phyloP scores from a whole-genome alignment of 225 moss, liverwort and hornwort genomes.

The Antitrichia curtipendula region DNA sequence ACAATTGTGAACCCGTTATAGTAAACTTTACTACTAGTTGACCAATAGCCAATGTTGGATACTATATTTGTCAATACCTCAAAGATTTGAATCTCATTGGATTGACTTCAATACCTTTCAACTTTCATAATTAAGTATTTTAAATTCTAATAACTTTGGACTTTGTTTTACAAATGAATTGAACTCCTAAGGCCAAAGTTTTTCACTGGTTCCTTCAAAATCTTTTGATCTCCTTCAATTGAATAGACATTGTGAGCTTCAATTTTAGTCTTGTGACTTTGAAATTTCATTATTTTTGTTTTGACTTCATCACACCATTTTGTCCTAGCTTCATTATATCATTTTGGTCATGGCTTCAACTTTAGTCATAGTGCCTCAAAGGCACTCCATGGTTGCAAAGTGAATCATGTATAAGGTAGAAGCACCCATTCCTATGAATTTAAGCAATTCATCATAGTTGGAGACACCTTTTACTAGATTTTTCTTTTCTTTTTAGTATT shows the following conservation, averaged over 20 bases:
- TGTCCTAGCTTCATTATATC: neutral
- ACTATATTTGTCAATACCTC: neutral
- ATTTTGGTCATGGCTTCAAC: neutral
- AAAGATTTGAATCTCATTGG: neutral
- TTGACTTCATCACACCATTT: neutral
- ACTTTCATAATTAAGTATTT: neutral
- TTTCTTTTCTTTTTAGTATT: too few species aligned
- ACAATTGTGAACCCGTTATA: accelerated
- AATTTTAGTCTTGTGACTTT: too few species aligned
- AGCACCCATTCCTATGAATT: too few species aligned
- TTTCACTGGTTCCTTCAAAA: accelerated
- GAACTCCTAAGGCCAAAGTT: accelerated
- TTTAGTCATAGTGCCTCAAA: accelerated
- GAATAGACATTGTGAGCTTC: too few species aligned
- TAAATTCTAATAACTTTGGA: accelerated
- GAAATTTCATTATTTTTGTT: accelerated
- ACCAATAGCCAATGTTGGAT: accelerated
- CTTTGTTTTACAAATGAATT: neutral
- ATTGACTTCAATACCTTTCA: neutral
- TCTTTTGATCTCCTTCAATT: accelerated
- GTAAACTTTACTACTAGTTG: neutral
- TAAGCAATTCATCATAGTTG: too few species aligned
- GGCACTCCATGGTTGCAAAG: accelerated
- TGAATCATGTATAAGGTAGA: accelerated
- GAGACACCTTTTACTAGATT: too few species aligned